Percentiles rank a stretch among this genome's conserved stretches.
phyloP scores from a whole-genome alignment of 345 rosid species.

The Garcia nutans region DNA sequence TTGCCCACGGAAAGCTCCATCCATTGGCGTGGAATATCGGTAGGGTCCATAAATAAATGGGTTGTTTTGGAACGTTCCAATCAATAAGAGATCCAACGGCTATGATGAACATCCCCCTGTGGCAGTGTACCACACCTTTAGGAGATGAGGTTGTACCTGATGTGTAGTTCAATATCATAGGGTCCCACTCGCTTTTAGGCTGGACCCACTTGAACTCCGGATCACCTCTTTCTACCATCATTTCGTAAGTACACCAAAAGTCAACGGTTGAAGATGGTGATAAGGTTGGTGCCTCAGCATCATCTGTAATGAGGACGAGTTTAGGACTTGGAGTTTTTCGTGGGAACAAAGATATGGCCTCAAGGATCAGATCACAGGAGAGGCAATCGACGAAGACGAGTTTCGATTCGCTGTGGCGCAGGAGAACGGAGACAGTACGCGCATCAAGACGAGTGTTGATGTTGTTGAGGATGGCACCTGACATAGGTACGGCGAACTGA shows the following conservation, averaged over 20 bases:
- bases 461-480: constrained; percentile 74
- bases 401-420: constrained; percentile 64
- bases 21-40: constrained; percentile 34
- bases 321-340: constrained; percentile 32
- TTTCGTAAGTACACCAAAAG: constrained; percentile 21
- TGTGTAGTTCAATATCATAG: constrained; percentile 25
- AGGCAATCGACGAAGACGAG: constrained; percentile 62
- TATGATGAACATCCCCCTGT: constrained; percentile 16
- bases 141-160: constrained; percentile 33
- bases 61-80: constrained; percentile 22
- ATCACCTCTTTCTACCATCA: constrained; percentile 21
- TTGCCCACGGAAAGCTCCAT: constrained; percentile 29
- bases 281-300: constrained; percentile 21
- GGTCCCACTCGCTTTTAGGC: constrained; percentile 26
- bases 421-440: constrained; percentile 61
- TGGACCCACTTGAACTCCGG: constrained; percentile 26
- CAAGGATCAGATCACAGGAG: constrained; percentile 41
- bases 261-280: constrained; percentile 2
- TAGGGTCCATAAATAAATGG: constrained; percentile 25
- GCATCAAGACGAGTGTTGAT: constrained; percentile 88
- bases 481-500: constrained; percentile 78
- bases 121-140: constrained; percentile 26
- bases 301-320: constrained; percentile 52
- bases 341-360: constrained; percentile 50
- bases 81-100: constrained; percentile 13